Evolutionary conservation across 2,329 filamentous ascomycete genomes (phyloP).

Genomic region (Fonsecaea pedrosoi): DNA sequence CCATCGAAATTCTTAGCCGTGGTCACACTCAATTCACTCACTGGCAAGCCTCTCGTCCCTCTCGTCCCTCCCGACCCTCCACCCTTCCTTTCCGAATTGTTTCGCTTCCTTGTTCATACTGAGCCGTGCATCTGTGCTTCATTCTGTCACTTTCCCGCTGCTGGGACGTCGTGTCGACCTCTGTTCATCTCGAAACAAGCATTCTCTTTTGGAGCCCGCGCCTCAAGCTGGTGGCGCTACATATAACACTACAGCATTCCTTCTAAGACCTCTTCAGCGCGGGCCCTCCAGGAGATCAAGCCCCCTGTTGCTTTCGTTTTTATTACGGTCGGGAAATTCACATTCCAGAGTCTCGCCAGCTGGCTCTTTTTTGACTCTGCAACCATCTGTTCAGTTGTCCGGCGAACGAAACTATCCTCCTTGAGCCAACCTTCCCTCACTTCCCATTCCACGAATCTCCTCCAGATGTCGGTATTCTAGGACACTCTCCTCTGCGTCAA

Average conservation of each 20-base stretch:
- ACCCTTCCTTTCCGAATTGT: neutral
- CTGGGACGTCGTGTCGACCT: neutral
- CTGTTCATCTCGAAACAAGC: neutral
- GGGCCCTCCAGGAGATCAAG: constrained; percentile 5
- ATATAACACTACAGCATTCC: constrained; percentile 32
- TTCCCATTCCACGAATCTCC: constrained; percentile 14
- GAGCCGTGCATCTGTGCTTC: constrained; percentile 3
- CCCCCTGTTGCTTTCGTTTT: constrained; percentile 11
- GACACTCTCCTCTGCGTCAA: constrained; percentile 5
- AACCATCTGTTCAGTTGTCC: constrained; percentile 15
- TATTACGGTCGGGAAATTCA: constrained; percentile 17
- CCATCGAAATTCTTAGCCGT: constrained; percentile 17
- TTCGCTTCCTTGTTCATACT: neutral
- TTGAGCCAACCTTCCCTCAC: neutral
- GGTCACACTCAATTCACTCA: constrained; percentile 14
- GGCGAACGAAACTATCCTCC: neutral
- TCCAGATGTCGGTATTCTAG: constrained; percentile 27
- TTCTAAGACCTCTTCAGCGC: constrained; percentile 21
- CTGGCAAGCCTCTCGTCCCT: neutral
- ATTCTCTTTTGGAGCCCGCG: constrained; percentile 13
- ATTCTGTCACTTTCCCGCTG: constrained; percentile 5
- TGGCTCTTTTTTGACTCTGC: constrained; percentile 1
- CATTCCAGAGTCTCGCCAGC: constrained; percentile 22
- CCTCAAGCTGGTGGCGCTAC: neutral
- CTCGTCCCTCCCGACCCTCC: neutral